A percentile compares a stretch with the other conserved stretches of the same genome.
Evolutionary conservation across 352 stramenopile genomes (phyloP).

Genomic region (Phytopythium litorale): DNA sequence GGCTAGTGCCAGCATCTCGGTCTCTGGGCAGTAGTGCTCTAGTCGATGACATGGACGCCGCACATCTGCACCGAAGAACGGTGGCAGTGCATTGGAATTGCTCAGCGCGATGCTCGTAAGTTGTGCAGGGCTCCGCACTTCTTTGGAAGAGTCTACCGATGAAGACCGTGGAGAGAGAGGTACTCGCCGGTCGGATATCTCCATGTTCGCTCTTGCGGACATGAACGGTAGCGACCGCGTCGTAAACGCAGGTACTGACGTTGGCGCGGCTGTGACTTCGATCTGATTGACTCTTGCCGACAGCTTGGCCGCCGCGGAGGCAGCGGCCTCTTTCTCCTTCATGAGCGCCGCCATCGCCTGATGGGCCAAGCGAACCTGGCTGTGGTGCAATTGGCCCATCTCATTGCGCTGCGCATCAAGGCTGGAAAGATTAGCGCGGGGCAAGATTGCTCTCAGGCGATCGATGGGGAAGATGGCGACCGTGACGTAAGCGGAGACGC

Average conservation of each 20-base stretch:
- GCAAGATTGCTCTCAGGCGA: constrained; percentile 41
- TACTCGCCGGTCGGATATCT: neutral
- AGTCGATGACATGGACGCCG: neutral
- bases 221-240: neutral
- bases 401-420: constrained; percentile 21
- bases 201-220: neutral
- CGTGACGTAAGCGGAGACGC: constrained; percentile 37
- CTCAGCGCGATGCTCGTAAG: constrained; percentile 8
- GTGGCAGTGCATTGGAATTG: constrained; percentile 21
- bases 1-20: neutral
- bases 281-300: neutral
- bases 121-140: neutral
- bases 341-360: constrained; percentile 34
- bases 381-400: constrained; percentile 20
- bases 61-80: neutral
- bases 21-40: constrained; percentile 5
- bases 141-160: neutral
- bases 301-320: neutral
- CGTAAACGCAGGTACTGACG: neutral
- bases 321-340: constrained; percentile 39
- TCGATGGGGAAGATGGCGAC: constrained; percentile 45
- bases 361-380: constrained; percentile 34
- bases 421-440: constrained; percentile 24
- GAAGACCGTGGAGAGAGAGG: neutral
- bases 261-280: neutral